A percentile compares a stretch with the other conserved stretches of the same genome.
These are phyloP conservation scores for Thelonectria rubi DNA, from an alignment of 2,329 filamentous ascomycete species.

Conservation along the genomic window DNA sequence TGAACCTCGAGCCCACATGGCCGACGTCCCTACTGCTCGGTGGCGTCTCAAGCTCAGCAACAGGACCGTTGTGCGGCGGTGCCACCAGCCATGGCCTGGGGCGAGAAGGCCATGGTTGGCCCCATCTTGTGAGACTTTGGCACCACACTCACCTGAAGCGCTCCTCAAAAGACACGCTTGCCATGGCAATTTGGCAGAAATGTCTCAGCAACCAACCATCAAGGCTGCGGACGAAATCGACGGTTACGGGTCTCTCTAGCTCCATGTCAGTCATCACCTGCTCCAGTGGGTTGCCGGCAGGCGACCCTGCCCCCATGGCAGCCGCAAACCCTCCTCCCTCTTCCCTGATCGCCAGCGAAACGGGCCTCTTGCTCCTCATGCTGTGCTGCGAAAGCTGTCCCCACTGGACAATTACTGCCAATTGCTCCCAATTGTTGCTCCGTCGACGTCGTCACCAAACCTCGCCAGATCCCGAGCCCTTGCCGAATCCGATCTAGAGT, in stretches of 20 bases:
- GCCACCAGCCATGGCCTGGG: conserved; percentile 31
- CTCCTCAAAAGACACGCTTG: conserved; percentile 27
- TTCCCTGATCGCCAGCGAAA: conserved; percentile 26
- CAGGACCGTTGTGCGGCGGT: conserved; percentile 35
- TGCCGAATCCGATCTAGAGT: conserved; percentile 41
- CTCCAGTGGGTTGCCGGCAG: conserved; percentile 36
- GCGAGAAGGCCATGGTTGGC: conserved; percentile 30
- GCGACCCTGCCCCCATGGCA: conserved; percentile 33
- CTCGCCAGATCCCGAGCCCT: conserved; percentile 42
- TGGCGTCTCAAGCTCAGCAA: conserved; percentile 31
- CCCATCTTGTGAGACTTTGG: conserved; percentile 30
- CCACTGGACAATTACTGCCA: conserved; percentile 36
- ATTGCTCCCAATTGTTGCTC: conserved; percentile 41
- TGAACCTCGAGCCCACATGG: conserved; percentile 38
- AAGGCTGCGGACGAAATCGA: conserved; percentile 35
- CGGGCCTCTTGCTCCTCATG: conserved; percentile 31
- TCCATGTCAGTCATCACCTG: conserved; percentile 39
- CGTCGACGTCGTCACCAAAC: conserved; percentile 38
- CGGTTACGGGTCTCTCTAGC: conserved; percentile 34
- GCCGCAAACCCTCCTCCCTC: conserved; percentile 38
- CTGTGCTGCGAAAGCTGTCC: conserved; percentile 32
- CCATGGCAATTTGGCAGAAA: conserved; percentile 37
- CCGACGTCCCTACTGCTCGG: conserved; percentile 27
- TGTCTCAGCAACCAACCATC: conserved; percentile 39
- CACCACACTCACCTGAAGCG: conserved; percentile 29